These are phyloP conservation scores for Agrostemma githago DNA, from an alignment of 148 eudicot species.

Conservation along the genomic window DNA sequence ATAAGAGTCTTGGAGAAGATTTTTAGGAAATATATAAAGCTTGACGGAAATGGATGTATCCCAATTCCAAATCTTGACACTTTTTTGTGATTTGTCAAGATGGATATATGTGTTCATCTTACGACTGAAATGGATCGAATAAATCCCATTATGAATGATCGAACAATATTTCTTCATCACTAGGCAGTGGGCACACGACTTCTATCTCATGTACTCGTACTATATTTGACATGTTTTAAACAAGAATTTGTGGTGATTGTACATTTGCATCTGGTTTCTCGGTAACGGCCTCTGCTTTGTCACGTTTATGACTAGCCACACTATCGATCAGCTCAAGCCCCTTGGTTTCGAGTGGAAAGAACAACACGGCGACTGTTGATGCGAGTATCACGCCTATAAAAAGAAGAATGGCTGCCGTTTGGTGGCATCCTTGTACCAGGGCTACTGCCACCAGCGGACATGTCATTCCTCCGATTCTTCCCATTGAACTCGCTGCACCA, in stretches of 20 bases:
- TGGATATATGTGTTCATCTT: too few species aligned
- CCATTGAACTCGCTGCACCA: constrained; percentile 70
- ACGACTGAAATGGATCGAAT: too few species aligned
- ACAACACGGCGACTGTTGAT: constrained; percentile 46
- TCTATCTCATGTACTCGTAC: too few species aligned
- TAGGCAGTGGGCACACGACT: too few species aligned
- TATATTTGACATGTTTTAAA: too few species aligned
- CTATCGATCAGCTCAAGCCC: constrained; percentile 57
- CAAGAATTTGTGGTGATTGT: background rate
- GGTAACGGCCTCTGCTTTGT: background rate
- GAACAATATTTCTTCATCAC: too few species aligned
- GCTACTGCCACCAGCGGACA: constrained; percentile 74
- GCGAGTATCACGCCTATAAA: constrained; percentile 51
- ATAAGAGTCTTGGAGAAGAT: too few species aligned
- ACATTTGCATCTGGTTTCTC: background rate
- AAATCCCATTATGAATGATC: too few species aligned
- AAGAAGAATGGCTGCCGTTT: constrained; percentile 42
- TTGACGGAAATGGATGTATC: too few species aligned
- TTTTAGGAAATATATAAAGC: too few species aligned
- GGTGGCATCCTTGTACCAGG: constrained; percentile 62
- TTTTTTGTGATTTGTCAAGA: too few species aligned
- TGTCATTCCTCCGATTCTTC: constrained; percentile 76
- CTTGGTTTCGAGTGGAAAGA: constrained; percentile 68
- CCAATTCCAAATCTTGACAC: too few species aligned
- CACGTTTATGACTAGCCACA: constrained; percentile 14